Percentiles rank a stretch among this genome's conserved stretches.
These are phyloP conservation scores for Trichoderma gamsii DNA, from an alignment of 495 filamentous ascomycete genomes.

Conservation along the genomic window DNA sequence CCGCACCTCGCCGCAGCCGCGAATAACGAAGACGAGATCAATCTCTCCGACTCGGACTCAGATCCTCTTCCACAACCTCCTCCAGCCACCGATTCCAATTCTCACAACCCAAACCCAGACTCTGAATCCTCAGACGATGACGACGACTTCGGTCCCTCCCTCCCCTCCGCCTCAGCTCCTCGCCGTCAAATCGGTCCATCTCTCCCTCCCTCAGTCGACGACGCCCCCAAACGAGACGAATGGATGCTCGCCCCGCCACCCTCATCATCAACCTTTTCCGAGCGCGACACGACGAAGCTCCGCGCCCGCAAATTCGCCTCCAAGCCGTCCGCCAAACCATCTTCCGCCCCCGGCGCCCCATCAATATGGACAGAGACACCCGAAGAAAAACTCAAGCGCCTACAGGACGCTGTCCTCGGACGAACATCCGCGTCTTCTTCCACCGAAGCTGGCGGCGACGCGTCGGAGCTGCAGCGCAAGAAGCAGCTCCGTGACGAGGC, in stretches of 20 bases:
- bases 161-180: slow-evolving; percentile 43
- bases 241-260: slow-evolving; percentile 90
- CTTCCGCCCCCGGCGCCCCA: slow-evolving; percentile 44
- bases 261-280: slow-evolving; percentile 53
- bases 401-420: slow-evolving; percentile 84
- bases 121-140: slow-evolving; percentile 28
- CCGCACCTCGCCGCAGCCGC: slow-evolving; percentile 16
- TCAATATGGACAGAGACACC: slow-evolving; percentile 89
- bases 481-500: slow-evolving; percentile 35
- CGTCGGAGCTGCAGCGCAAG: slow-evolving; percentile 24
- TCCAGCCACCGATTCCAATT: slow-evolving; percentile 20
- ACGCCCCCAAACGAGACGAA: slow-evolving; percentile 58
- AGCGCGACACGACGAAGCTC: slow-evolving; percentile 74
- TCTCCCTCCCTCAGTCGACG: slow-evolving; percentile 22
- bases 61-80: slow-evolving; percentile 12
- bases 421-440: slow-evolving; percentile 33
- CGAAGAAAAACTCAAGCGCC: slow-evolving; percentile 72
- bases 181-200: slow-evolving; percentile 23
- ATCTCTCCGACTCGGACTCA: slow-evolving; percentile 21
- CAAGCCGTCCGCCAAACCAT: slow-evolving; percentile 34
- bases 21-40: slow-evolving; percentile 28
- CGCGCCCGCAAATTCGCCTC: slow-evolving; percentile 79
- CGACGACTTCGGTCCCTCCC: slow-evolving; percentile 67
- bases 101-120: slow-evolving; percentile 28
- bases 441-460: not conserved